Conservation (phyloP, 352 stramenopile genomes). For the Albugo laibachii region DNA sequence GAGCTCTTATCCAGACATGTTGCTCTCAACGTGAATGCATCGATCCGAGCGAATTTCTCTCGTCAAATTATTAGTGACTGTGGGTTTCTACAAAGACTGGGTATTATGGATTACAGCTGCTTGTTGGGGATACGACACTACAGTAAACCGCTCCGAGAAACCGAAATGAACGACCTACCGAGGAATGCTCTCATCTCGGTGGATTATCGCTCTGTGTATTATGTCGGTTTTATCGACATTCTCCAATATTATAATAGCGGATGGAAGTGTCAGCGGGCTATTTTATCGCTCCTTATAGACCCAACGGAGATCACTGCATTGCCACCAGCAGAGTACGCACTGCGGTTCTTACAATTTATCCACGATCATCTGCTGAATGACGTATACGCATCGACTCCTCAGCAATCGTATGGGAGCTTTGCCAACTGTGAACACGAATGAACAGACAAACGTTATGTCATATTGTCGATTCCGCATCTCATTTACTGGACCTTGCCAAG, state of each 20-base stretch:
- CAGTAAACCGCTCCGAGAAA: slow-evolving; percentile 18
- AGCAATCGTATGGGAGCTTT: slow-evolving; percentile 50
- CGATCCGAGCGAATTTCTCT: slow-evolving; percentile 45
- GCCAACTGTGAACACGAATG: neutral
- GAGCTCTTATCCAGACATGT: slow-evolving; percentile 55
- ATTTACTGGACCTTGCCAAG: too few relatives aligned
- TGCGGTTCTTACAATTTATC: slow-evolving; percentile 74
- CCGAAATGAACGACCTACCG: slow-evolving; percentile 26
- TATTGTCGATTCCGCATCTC: too few relatives aligned
- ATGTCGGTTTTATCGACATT: slow-evolving; percentile 71
- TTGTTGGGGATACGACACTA: slow-evolving; percentile 56
- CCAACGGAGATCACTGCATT: slow-evolving; percentile 61
- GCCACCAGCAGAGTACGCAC: slow-evolving; percentile 59
- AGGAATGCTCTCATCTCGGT: slow-evolving; percentile 69
- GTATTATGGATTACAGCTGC: slow-evolving; percentile 80
- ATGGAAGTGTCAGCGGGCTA: slow-evolving; percentile 69
- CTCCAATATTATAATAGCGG: slow-evolving; percentile 71
- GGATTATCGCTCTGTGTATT: slow-evolving; percentile 52
- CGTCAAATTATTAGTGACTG: slow-evolving; percentile 70
- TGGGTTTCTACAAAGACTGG: slow-evolving; percentile 64
- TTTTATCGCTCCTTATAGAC: slow-evolving; percentile 47
- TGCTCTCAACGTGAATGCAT: slow-evolving; percentile 45
- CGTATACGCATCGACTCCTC: slow-evolving; percentile 23
- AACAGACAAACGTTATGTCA: too few relatives aligned
- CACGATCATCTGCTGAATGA: slow-evolving; percentile 65